Evolutionary conservation across 768 basidiomycete genomes (phyloP).

Genomic region (Phaffia australis): DNA sequence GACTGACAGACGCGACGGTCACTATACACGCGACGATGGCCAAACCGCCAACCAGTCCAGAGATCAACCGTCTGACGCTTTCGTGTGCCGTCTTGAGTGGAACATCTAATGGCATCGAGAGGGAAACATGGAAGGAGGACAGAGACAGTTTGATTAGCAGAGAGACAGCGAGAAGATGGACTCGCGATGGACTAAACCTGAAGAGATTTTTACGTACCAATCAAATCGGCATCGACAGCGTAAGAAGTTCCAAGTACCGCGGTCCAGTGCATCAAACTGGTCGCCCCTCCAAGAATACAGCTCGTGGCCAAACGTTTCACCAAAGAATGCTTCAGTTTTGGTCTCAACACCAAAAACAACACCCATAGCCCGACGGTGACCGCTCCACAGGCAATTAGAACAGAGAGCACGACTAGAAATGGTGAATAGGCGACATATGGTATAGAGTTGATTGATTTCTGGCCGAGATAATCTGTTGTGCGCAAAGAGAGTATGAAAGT

Average conservation of each 20-base stretch:
- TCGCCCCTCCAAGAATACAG: slow-evolving; percentile 35
- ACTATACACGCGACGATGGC: slow-evolving; percentile 36
- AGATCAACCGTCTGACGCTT: slow-evolving; percentile 34
- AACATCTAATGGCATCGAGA: not conserved
- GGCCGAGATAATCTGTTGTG: slow-evolving; percentile 37
- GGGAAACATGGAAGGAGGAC: not conserved
- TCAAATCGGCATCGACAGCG: slow-evolving; percentile 16
- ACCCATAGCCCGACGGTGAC: slow-evolving; percentile 37
- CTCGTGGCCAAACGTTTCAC: slow-evolving; percentile 34
- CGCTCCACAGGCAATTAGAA: slow-evolving; percentile 37
- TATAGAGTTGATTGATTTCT: slow-evolving; percentile 36
- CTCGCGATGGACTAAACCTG: not conserved
- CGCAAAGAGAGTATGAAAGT: not conserved
- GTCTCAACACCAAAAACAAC: slow-evolving; percentile 40
- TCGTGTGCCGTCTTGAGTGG: slow-evolving; percentile 7
- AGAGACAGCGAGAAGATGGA: not conserved
- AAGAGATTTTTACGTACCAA: slow-evolving; percentile 1
- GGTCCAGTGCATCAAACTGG: slow-evolving; percentile 24
- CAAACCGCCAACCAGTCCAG: slow-evolving; percentile 35
- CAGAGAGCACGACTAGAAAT: slow-evolving; percentile 34
- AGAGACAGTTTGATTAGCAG: not conserved
- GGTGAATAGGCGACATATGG: slow-evolving; percentile 35
- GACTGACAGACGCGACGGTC: slow-evolving; percentile 33
- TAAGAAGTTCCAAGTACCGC: slow-evolving; percentile 21
- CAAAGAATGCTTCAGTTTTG: slow-evolving; percentile 38